Evolutionary conservation across 129 eudicot species (phyloP).

Genomic region (Tagetes patula): DNA sequence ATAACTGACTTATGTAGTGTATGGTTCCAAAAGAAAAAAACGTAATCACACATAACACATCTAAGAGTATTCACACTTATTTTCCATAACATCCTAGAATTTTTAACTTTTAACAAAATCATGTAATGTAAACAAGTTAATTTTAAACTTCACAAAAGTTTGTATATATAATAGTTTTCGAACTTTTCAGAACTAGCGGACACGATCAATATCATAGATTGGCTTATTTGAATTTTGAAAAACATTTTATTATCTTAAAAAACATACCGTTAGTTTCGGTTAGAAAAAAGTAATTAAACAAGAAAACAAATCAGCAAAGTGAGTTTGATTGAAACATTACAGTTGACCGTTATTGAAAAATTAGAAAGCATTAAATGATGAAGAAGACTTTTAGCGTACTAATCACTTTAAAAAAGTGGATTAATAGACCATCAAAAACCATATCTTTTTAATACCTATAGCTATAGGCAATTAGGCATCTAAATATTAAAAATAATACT

Average conservation of each 20-base stretch:
- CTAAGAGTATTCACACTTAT: too few species aligned
- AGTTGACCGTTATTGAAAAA: conserved; percentile 35
- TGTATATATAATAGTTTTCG: too few species aligned
- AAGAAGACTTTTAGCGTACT: conserved; percentile 22
- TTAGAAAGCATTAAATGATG: conserved; percentile 23
- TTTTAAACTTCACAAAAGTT: too few species aligned
- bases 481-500: not conserved
- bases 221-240: not conserved
- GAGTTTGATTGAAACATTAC: conserved; percentile 30
- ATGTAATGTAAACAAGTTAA: too few species aligned
- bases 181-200: too few species aligned
- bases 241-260: not conserved
- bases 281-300: not conserved
- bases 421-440: not conserved
- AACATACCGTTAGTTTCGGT: conserved; percentile 18
- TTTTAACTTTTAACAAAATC: too few species aligned
- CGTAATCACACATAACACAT: too few species aligned
- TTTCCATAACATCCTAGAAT: too few species aligned
- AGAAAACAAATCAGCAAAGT: conserved; percentile 22
- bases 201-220: too few species aligned
- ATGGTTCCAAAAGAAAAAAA: too few species aligned
- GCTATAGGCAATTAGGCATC: not conserved
- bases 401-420: conserved; percentile 30
- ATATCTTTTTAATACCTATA: conserved; percentile 16
- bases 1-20: too few species aligned